Evolutionary conservation across 495 filamentous ascomycete species (phyloP).

Genomic region (Aspergillus baeticus): DNA sequence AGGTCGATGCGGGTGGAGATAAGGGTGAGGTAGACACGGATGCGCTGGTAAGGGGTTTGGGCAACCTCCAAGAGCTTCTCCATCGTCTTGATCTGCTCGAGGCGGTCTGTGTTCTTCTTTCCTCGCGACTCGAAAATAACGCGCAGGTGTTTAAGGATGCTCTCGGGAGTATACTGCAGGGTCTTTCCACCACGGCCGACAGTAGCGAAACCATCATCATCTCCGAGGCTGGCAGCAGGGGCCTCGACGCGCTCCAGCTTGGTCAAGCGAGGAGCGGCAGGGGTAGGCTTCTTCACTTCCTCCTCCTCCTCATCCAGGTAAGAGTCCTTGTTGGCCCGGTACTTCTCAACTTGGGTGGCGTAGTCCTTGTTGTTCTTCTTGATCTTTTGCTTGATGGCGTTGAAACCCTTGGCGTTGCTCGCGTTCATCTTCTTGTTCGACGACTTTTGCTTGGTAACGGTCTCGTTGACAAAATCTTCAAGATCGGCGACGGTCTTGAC

Average conservation of each 20-base stretch:
- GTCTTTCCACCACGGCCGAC: constrained; percentile 85
- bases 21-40: constrained; percentile 87
- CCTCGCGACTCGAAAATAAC: constrained; percentile 92
- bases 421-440: constrained; percentile 99
- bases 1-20: constrained; percentile 95
- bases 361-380: constrained; percentile 99
- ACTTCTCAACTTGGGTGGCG: constrained; percentile 80
- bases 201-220: constrained; percentile 82
- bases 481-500: constrained; percentile 90
- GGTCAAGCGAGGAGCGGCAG: constrained; percentile 33
- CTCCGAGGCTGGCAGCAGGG: constrained; percentile 50
- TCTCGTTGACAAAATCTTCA: constrained; percentile 94
- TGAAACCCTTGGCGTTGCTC: constrained; percentile 88
- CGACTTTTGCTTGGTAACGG: constrained; percentile 90
- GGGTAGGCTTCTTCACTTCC: constrained; percentile 56
- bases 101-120: constrained; percentile 96
- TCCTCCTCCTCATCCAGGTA: constrained; percentile 82
- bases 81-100: constrained; percentile 95
- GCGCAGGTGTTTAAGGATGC: constrained; percentile 94
- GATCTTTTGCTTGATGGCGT: constrained; percentile 93
- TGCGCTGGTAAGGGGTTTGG: constrained; percentile 86
- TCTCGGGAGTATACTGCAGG: constrained; percentile 89
- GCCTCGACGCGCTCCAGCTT: constrained; percentile 47
- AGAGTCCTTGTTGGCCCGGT: constrained; percentile 74
- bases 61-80: constrained; percentile 91